These are phyloP conservation scores for Inonotus obliquus DNA, from an alignment of 1,284 basidiomycete species.

Conservation along the genomic window DNA sequence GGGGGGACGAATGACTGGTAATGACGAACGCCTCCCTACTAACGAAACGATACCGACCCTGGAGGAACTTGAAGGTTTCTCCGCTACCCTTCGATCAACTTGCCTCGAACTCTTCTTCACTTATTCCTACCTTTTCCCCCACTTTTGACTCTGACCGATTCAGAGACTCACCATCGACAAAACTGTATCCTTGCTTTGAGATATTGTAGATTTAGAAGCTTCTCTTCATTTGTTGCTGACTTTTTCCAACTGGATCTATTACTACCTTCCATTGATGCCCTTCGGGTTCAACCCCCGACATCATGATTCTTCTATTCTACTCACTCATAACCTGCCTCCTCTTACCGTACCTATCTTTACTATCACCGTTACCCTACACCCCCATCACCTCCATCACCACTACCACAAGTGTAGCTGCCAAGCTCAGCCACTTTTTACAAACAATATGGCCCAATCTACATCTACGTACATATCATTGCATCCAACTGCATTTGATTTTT, in stretches of 20 bases:
- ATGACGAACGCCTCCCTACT: not conserved
- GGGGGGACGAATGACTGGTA: not conserved
- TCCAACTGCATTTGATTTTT: not conserved
- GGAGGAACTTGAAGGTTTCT: no score
- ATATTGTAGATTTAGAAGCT: constrained; percentile 10
- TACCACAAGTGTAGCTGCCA: not conserved
- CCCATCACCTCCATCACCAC: not conserved
- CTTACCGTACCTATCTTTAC: not conserved
- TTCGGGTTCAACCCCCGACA: constrained; percentile 76
- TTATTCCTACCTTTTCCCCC: not conserved
- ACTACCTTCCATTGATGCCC: constrained; percentile 20
- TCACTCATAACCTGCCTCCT: not conserved
- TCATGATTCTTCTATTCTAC: constrained; percentile 21
- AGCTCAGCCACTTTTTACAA: not conserved
- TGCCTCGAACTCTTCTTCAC: not conserved
- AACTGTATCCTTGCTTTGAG: not conserved
- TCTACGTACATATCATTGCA: constrained; percentile 2
- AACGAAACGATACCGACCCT: no score
- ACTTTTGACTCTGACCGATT: not conserved
- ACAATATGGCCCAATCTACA: not conserved
- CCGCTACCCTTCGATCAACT: no score
- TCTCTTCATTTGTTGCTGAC: constrained; percentile 5
- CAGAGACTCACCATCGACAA: constrained; percentile 1
- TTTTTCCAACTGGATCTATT: not conserved
- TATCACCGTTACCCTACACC: not conserved